Conservation (phyloP, 495 filamentous ascomycete species). For the Neurospora sp. region DNA sequence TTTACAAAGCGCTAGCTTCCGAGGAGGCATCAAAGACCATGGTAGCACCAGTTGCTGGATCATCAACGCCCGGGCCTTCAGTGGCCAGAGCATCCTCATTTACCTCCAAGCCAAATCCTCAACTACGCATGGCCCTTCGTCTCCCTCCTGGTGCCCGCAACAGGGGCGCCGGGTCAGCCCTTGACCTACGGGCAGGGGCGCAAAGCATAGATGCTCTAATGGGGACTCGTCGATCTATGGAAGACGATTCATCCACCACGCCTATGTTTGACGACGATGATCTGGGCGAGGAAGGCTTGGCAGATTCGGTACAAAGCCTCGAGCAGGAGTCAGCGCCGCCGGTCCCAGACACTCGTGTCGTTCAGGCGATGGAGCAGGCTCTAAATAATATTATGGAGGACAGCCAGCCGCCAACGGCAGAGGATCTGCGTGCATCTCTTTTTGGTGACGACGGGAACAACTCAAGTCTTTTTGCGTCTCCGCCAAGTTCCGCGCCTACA, state of each 20-base stretch:
- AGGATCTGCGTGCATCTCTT: slow-evolving; percentile 50
- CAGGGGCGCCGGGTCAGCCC: slow-evolving; percentile 34
- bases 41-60: background rate
- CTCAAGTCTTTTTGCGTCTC: slow-evolving; percentile 37
- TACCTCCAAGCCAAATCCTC: slow-evolving; percentile 28
- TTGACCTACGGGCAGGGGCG: slow-evolving; percentile 25
- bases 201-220: background rate
- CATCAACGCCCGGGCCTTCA: slow-evolving; percentile 13
- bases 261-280: slow-evolving; percentile 50
- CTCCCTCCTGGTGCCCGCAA: slow-evolving; percentile 15
- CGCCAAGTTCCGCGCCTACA: slow-evolving; percentile 33
- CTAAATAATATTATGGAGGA: slow-evolving; percentile 92
- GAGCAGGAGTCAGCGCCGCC: slow-evolving; percentile 33
- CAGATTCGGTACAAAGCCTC: slow-evolving; percentile 43
- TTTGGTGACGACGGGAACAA: slow-evolving; percentile 40
- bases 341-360: slow-evolving; percentile 49
- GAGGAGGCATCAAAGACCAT: slow-evolving; percentile 59
- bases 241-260: slow-evolving; percentile 22
- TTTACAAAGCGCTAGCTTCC: slow-evolving; percentile 88
- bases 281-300: slow-evolving; percentile 39
- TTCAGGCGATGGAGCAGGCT: slow-evolving; percentile 89
- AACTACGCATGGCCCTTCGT: slow-evolving; percentile 29
- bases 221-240: slow-evolving; percentile 9
- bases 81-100: slow-evolving; percentile 24
- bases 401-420: slow-evolving; percentile 44